Percentiles rank a stretch among this genome's conserved stretches.
Conservation (phyloP, 495 filamentous ascomycete genomes). For the Terfezia boudieri region DNA sequence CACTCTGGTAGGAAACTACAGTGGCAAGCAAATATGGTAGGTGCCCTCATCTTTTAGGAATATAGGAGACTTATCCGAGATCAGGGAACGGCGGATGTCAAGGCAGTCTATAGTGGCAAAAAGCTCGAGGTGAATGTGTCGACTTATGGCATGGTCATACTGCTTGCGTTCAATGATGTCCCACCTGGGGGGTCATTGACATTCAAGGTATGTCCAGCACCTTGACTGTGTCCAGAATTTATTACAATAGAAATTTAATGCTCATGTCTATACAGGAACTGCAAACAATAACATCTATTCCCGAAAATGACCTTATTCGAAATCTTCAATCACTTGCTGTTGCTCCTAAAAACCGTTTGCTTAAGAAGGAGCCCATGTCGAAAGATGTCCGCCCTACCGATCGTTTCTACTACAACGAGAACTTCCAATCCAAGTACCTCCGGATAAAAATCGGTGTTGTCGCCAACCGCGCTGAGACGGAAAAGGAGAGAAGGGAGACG, state of each 20-base stretch:
- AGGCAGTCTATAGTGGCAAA: constrained; percentile 34
- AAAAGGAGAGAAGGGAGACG: constrained; percentile 64
- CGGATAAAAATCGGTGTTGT: constrained; percentile 74
- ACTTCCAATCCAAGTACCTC: constrained; percentile 58
- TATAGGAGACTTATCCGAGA: too few relatives aligned
- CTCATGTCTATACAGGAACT: constrained; percentile 36
- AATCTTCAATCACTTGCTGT: constrained; percentile 70
- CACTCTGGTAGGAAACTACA: constrained; percentile 71
- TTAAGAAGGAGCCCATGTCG: constrained; percentile 63
- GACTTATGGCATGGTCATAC: constrained; percentile 77
- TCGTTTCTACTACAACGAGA: constrained; percentile 61
- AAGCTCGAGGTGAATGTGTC: constrained; percentile 80
- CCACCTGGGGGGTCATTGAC: constrained; percentile 39
- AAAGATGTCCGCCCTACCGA: constrained; percentile 65
- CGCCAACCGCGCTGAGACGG: constrained; percentile 63
- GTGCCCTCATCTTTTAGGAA: not conserved
- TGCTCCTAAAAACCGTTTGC: constrained; percentile 59
- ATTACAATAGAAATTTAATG: not conserved
- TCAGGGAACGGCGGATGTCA: constrained; percentile 62
- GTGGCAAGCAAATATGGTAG: constrained; percentile 48
- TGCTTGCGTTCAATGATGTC: constrained; percentile 74
- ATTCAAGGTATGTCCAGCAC: constrained; percentile 24
- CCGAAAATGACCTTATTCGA: constrained; percentile 49
- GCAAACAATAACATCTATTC: constrained; percentile 63
- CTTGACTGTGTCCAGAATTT: not conserved